Evolutionary conservation across 805 yeast species (phyloP), one percentile per base, ranked within the genome.

Genomic region (Candida qinlingensis): DNA sequence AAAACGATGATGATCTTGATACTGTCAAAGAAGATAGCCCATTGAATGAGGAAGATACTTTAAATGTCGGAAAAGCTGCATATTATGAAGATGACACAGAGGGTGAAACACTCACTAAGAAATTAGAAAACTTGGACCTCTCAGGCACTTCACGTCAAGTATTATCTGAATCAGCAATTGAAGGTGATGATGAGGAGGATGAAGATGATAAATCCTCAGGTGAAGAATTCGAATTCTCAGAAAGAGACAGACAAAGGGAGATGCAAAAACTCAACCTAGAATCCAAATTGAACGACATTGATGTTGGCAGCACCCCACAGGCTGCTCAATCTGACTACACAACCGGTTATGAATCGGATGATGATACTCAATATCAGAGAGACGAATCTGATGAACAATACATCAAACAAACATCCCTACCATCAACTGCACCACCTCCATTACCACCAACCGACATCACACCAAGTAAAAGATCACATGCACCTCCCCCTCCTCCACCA

Each of bases 301-400:
- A 47, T 3, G 28, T 13, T 28, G 30, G n/a, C 33, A 34, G 9
- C 29, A 4, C n/a, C 33, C 44, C 28, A 44, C 52, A 44, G 29
- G 56, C 56, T 35, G 58, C 54, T 38, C 55, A 59, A 10, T 63
- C 62, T 19, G 62, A 59, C 28, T 69, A 69, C 48, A 70, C 69
- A 8, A 77, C 87, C 1, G 89, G 89, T 0, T 83, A 83, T 57
- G 88, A 85, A 48, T 88, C 88, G 0, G 90, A 85, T 59, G 86
- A 79, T 42, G 82, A 76, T 48, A 67, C 71, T 0, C 66, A 64
- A 38, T 41, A 25, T 28, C 40, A 42, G 12, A 34, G 35, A 13
- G 29, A 28, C 4, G 45, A 37, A 8, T 19, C 47, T 5, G 49
- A 44, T 7, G 48, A 48, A 10, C 40, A 44, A n/a, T 39, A 33